A percentile compares a stretch with the other conserved stretches of the same genome.
Conservation (phyloP, 2,329 filamentous ascomycete genomes). For the Penicillium nordicum region DNA sequence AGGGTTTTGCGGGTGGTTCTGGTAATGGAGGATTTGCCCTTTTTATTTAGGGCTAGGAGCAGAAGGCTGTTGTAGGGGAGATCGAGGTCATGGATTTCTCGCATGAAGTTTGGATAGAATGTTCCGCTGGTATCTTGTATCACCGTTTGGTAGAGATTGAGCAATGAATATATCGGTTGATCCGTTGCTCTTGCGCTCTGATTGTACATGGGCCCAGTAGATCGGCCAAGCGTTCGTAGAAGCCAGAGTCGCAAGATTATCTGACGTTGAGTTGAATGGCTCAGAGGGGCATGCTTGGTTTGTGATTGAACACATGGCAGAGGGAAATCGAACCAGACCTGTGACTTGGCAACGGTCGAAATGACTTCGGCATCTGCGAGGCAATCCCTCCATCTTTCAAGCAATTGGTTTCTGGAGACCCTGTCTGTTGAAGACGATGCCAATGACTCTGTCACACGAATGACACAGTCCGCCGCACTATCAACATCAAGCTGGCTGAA, state of each 20-base stretch:
- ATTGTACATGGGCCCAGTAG: slow-evolving; percentile 21
- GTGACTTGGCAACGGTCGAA: slow-evolving; percentile 22
- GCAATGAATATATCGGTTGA: slow-evolving; percentile 20
- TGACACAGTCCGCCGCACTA: slow-evolving; percentile 26
- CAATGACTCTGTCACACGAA: slow-evolving; percentile 34
- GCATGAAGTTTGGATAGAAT: slow-evolving; percentile 28
- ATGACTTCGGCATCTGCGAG: slow-evolving; percentile 22
- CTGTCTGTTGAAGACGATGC: slow-evolving; percentile 20
- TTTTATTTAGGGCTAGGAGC: slow-evolving; percentile 28
- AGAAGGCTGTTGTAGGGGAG: slow-evolving; percentile 33
- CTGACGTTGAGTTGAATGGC: slow-evolving; percentile 21
- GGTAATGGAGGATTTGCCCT: slow-evolving; percentile 22
- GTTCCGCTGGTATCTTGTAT: slow-evolving; percentile 13
- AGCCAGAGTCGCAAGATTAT: slow-evolving; percentile 36
- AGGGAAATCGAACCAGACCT: slow-evolving; percentile 26
- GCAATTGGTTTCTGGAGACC: slow-evolving; percentile 13
- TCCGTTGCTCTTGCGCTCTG: slow-evolving; percentile 20
- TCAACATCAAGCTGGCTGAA: slow-evolving; percentile 26
- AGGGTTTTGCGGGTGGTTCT: slow-evolving; percentile 25
- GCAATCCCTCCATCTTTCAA: slow-evolving; percentile 34
- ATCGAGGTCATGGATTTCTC: slow-evolving; percentile 28
- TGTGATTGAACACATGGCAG: slow-evolving; percentile 8
- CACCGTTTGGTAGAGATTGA: slow-evolving; percentile 29
- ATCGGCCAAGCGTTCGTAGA: slow-evolving; percentile 27
- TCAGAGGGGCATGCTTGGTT: background rate